Evolutionary conservation across 139 green algal genomes (phyloP), one percentile per base, ranked within the genome.

Genomic region (Tetraselmis chui): DNA sequence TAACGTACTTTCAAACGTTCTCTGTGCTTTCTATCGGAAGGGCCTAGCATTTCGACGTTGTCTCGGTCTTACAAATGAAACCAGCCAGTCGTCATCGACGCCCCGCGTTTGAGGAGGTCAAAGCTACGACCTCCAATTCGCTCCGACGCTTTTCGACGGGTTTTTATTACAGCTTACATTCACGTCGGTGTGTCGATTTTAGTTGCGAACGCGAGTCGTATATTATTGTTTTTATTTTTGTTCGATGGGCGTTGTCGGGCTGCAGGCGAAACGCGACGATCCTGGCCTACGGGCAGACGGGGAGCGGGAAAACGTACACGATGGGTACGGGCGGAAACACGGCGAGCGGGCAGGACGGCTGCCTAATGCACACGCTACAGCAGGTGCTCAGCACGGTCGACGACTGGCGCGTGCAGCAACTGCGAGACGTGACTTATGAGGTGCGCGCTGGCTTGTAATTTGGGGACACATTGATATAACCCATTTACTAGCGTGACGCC

Each of bases 211-310:
- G 23, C 23, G 23, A n/a, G 59, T 22, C 22, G 59, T 75, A 23
- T 23, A n/a, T 23, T 23, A n/a, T 23, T 22, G 59, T n/a, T 75
- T 75, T 75, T 75, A 23, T 22, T 22, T n/a, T 23, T 23, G 59
- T 75, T 75, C 59, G 23, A 22, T 22, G 59, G 22, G 59, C 23
- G 59, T 22, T 75, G 59, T 75, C 59, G 59, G n/a, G n/a, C n/a
- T 25, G 74, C 74, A 77, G 74, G 74, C n/a, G 76, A 76, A 84
- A 84, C 76, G 81, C 81, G 24, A 84, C 81, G 27, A 31, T 86
- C 2, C 79, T 86, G 5, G 83, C 83, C 28, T 86, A 86, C 78
- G 83, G 83, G 76, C 81, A 84, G 76, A 80, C 81, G 32, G 81
- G 77, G 2, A 67, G 28, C 23, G 77, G 77, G 18, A 81, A 81